Base-by-base conservation (phyloP, 2,329 filamentous ascomycete genomes). In the Monilinia polystroma region DNA sequence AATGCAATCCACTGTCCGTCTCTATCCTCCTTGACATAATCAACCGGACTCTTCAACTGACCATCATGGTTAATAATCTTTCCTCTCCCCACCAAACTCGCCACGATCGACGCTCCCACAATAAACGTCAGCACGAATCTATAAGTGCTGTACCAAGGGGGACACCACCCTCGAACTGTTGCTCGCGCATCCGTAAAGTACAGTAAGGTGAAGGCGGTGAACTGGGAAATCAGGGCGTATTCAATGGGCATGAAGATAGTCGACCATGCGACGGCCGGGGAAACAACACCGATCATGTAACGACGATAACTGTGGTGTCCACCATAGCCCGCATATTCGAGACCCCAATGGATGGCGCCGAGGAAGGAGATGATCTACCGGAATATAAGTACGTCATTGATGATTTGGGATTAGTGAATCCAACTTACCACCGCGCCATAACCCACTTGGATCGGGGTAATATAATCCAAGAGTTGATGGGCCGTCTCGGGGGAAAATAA, bases 81-180 rank as follows among this genome's bases (percentile, higher is more conserved):
- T 74, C 93, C 90, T 69, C 93, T 87, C 52, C 92, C 92, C 70
- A 97, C 85, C 71, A 97, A 81, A 70, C 87, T 94, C 72, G 92
- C 80, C 53, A 95, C 87, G 72, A 97, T 94, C 70, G 90, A 89
- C 54, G 86, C 82, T 51, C 94, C 93, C 38, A 97, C 93, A 68
- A 97, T 85, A 77, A 93, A 94, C 2, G 94, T 97, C 73, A 97
- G 83, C 11, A 96, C 89, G 78, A 97, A 97, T 45, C 94, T 91
- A 81, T 97, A 97, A 60, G 88, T 90, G 68, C 83, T 85, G 77
- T 97, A 97, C 93, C 93, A 97, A 49, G 82, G 76, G 32, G 93
- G 93, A 3, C 90, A 88, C 89, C 91, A 95, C 71, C 93, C 93
- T 52, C 83, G 82, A 63, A 84, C 83, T 11, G 89, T 85, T 18